Base-by-base conservation (phyloP, 371 early-diverging fungal species). In the Enterocytospora artemiae region DNA sequence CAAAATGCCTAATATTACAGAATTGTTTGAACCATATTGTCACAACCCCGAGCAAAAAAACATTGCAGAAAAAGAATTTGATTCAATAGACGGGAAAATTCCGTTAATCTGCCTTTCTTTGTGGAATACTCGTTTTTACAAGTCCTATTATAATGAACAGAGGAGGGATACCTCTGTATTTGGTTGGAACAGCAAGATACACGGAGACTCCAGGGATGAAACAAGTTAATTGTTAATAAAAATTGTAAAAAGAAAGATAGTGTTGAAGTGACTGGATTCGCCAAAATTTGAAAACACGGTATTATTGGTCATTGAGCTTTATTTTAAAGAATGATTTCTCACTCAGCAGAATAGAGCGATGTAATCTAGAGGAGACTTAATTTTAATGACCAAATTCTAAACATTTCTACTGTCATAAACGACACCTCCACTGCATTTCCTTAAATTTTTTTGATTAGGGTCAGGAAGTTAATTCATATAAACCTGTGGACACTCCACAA, bases 1-100 rank as follows among this genome's bases (percentile, higher is more conserved):
- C 2, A 51, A 70, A 20, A 72, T 71, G 63, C 56, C 68, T 7
- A 68, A 57, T 36, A 52, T 75, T 25, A 49, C 61, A 22, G 72
- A 72, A 46, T 33, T 67, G 14, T 61, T 67, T 48, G 62, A 61
- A 24, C 54, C 61, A 2, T 62, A 52, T 44, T 44, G 54, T 37
- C 53, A 51, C 20, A 44, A 36, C 33, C 51, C 46, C 14, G 46
- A 61, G 24, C 56, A 59, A 25, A 46, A 20, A 14, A 28, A 24
- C 1, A 32, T 34, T 1, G 41, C 58, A 16, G 32, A 64, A 18
- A 51, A 63, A 31, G 50, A 28, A n/a, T 46, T 18, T 30, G 61
- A 59, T 18, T 22, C 12, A 4, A 41, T 3, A 0, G 59, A 22
- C 27, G 36, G 16, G 1, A 24, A 1, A 1, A 54, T 70, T 34